Base-by-base conservation (phyloP, 2,329 filamentous ascomycete genomes). In the Teratosphaeria pseudoeucalypti region DNA sequence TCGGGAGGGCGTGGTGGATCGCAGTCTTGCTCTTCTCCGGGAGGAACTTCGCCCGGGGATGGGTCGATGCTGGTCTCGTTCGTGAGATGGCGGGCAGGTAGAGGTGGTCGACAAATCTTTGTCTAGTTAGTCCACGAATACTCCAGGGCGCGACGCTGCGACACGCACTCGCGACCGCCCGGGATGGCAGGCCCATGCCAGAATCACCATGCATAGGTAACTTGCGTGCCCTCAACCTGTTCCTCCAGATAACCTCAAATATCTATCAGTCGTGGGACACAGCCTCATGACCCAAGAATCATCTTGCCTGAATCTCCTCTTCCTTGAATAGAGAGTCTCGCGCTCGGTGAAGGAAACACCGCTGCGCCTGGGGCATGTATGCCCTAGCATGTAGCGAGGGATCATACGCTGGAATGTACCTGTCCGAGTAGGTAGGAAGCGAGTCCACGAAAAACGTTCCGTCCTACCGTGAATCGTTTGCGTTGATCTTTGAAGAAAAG, bases 1-100 rank as follows among this genome's bases (percentile, higher is more conserved):
- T 76, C 37, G 75, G 75, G 1, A 65, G 76, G 37, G 52, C 71
- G 1, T 78, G 76, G 75, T 77, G 75, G 75, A 67, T 76, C 11
- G 56, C 57, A 2, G 65, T 76, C 12, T 58, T 78, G 2, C 62
- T 77, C 58, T 71, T 73, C 32, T 75, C 68, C 19, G 76, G 76
- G 0, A 69, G 75, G 39, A 74, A 75, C 52, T 77, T 77, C 58
- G 75, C 75, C 3, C 67, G 75, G 52, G 75, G 75, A 2, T 77
- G 75, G 75, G 73, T 76, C 1, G 72, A 73, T 57, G 71, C 73
- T 37, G 73, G 74, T 0, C 63, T 77, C 43, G 74, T 76, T 1
- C 68, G 73, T 32, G 72, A 75, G 64, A 74, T 74, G 70, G 67
- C 72, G 57, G 60, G 58, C 19, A 52, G 53, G 32, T 62, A 56